phyloP scores from a whole-genome alignment of 2,329 filamentous ascomycete genomes.

The Tolypocladium nubicola region DNA sequence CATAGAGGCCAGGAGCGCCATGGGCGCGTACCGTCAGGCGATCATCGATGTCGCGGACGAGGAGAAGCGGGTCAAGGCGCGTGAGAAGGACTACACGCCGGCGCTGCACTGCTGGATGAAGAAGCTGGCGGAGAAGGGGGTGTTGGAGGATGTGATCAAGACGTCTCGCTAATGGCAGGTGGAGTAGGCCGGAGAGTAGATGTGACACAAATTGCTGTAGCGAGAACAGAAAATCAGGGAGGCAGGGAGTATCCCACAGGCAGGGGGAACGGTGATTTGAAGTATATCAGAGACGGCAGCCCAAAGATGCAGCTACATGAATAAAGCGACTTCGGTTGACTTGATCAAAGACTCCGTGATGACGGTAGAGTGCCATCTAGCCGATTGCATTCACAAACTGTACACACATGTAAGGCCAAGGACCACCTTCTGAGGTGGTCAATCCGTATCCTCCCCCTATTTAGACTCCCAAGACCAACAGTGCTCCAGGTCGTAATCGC shows the following conservation, averaged over 20 bases:
- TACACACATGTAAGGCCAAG: neutral
- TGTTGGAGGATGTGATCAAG: slow-evolving; percentile 35
- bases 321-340: neutral
- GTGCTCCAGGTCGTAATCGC: neutral
- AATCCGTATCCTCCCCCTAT: neutral
- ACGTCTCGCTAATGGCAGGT: slow-evolving; percentile 6
- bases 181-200: neutral
- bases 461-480: neutral
- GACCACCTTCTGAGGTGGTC: neutral
- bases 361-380: neutral
- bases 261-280: neutral
- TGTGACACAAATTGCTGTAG: neutral
- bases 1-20: slow-evolving; percentile 28
- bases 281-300: neutral
- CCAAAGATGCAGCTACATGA: neutral
- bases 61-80: slow-evolving; percentile 38
- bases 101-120: slow-evolving; percentile 60
- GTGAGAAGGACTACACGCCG: slow-evolving; percentile 58
- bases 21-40: slow-evolving; percentile 38
- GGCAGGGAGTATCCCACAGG: neutral
- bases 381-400: neutral
- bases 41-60: slow-evolving; percentile 33
- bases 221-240: neutral
- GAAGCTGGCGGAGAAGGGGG: slow-evolving; percentile 55
- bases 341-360: neutral